Evolutionary conservation across 352 stramenopile species (phyloP).

Genomic region (Globisporangium acanthophoron): DNA sequence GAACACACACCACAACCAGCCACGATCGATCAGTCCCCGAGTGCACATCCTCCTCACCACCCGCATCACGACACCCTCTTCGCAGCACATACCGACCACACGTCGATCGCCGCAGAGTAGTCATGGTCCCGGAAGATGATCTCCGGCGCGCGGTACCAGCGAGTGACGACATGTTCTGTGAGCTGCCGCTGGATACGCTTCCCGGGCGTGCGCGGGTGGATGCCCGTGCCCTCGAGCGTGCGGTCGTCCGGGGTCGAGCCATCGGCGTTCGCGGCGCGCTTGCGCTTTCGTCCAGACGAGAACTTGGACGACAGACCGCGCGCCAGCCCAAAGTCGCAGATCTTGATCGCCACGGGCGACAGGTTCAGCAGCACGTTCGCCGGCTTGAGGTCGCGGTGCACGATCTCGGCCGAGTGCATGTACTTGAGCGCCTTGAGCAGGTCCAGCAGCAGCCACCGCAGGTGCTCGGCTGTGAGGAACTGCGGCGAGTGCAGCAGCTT

Average conservation of each 20-base stretch:
- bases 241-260: constrained; percentile 47
- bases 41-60: background rate
- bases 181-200: constrained; percentile 88
- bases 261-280: constrained; percentile 44
- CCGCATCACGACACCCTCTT: background rate
- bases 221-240: constrained; percentile 48
- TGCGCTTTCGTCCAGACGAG: constrained; percentile 37
- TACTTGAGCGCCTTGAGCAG: constrained; percentile 87
- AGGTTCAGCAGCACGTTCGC: constrained; percentile 86
- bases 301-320: constrained; percentile 60
- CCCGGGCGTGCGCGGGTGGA: constrained; percentile 67
- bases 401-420: constrained; percentile 87
- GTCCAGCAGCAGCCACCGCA: constrained; percentile 82
- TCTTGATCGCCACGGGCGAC: constrained; percentile 83
- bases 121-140: constrained; percentile 92
- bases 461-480: constrained; percentile 78
- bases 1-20: constrained; percentile 4
- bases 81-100: constrained; percentile 72
- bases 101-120: constrained; percentile 84
- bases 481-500: constrained; percentile 84
- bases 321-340: constrained; percentile 82
- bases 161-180: constrained; percentile 93
- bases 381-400: constrained; percentile 86
- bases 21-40: too few relatives aligned
- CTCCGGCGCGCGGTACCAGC: constrained; percentile 94